phyloP scores from a whole-genome alignment of 1,139 yeast species.

The Chernovozyma aurita region DNA sequence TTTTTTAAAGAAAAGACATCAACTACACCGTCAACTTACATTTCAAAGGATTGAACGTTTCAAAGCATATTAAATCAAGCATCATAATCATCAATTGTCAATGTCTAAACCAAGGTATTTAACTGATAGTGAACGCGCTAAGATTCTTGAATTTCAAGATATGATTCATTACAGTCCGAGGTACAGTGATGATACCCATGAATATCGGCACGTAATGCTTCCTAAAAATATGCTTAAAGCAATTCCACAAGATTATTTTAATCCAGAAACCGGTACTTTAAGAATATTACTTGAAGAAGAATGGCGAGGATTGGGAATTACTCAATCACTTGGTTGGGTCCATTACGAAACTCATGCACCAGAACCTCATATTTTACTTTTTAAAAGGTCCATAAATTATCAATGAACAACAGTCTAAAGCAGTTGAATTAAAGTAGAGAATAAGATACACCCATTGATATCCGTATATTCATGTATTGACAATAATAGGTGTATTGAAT shows the following conservation, averaged over 20 bases:
- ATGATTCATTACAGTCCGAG: conserved; percentile 92
- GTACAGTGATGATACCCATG: conserved; percentile 85
- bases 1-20: too few species aligned
- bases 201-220: conserved; percentile 88
- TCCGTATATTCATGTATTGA: too few species aligned
- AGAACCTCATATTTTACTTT: conserved; percentile 92
- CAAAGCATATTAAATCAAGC: too few species aligned
- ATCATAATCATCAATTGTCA: too few species aligned
- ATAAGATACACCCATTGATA: too few species aligned
- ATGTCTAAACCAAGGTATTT: conserved; percentile 60
- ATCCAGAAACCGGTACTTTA: conserved; percentile 90
- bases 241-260: conserved; percentile 94
- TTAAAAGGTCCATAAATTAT: conserved; percentile 60
- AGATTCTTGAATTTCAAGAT: conserved; percentile 87
- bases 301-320: conserved; percentile 98
- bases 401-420: conserved; percentile 5
- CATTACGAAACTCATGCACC: conserved; percentile 98
- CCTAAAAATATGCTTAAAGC: conserved; percentile 95
- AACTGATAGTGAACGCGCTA: conserved; percentile 78
- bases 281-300: conserved; percentile 91
- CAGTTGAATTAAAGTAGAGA: too few species aligned
- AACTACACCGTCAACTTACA: too few species aligned
- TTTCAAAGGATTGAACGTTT: too few species aligned
- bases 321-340: conserved; percentile 97
- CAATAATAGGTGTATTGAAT: too few species aligned